Base-by-base conservation (phyloP, 1,139 yeast genomes). In the Suhomyces yuchorum region DNA sequence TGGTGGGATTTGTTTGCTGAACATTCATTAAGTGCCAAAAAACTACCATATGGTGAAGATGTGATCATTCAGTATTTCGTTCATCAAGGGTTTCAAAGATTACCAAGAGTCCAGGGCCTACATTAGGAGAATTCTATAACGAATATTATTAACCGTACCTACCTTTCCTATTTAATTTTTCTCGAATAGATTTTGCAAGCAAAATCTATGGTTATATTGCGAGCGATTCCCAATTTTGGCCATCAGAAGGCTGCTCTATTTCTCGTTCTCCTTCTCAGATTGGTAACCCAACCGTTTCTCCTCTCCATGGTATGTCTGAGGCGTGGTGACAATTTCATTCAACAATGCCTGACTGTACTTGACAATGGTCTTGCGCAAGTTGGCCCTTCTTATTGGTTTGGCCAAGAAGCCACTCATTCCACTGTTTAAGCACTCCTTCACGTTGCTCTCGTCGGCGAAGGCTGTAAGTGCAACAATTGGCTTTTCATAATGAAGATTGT, bases 391-490 rank as follows among this genome's bases (percentile, higher is more conserved):
- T 23, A 92, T 85, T 0, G 99, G 99, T 61, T 92, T 92, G 4
- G 96, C 79, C 51, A 93, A 75, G 62, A 92, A 88, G 6, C 92
- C 96, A 56, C 86, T 78, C 96, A 92, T 90, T 3, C 97, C 97
- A 23, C 86, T 82, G 32, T 79, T 85, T 50, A 85, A 63, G 66
- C 97, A 92, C 53, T 80, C 91, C 53, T 81, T 81, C 44, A 84
- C 87, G 56, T 89, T 91, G 46, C 89, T 84, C 55, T 87, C 90
- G 67, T 91, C 97, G 0, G 96, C 96, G 72, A 86, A 90, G 2
- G 97, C 98, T 0, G 98, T 93, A 51, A 93, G 73, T 0, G 98
- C 98, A 43, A 93, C 91, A 50, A 93, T 91, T 0, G 97, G 97
- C 22, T 80, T 78, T 0, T 71, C 70, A 62, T 80, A 91, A 3